A percentile compares a stretch with the other conserved stretches of the same genome.
These are phyloP conservation scores for Boletus vermiculosoides DNA, from an alignment of 768 basidiomycete species.

Conservation along the genomic window DNA sequence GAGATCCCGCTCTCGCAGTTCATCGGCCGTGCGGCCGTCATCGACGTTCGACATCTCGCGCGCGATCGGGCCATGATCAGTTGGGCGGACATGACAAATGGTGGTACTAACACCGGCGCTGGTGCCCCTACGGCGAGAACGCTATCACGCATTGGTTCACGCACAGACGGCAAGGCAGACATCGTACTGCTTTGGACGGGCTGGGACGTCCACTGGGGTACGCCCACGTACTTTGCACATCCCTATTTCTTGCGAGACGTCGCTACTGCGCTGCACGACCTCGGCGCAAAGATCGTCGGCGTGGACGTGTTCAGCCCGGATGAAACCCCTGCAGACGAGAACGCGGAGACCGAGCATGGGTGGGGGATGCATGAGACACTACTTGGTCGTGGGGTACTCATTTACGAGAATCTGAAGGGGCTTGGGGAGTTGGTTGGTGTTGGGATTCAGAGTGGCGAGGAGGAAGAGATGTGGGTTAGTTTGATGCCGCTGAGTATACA, in stretches of 20 bases:
- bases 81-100: conserved; percentile 41
- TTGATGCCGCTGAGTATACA: conserved; percentile 58
- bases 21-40: conserved; percentile 51
- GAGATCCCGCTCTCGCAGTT: conserved; percentile 54
- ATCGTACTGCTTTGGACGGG: conserved; percentile 64
- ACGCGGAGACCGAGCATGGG: conserved; percentile 12
- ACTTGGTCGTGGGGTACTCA: conserved; percentile 59
- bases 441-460: conserved; percentile 4
- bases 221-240: conserved; percentile 53
- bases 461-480: conserved; percentile 44
- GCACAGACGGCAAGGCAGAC: conserved; percentile 28
- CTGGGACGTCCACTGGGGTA: conserved; percentile 60
- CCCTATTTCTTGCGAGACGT: conserved; percentile 59
- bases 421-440: conserved; percentile 40
- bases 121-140: neutral
- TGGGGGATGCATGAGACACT: conserved; percentile 59
- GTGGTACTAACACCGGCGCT: neutral
- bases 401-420: conserved; percentile 69
- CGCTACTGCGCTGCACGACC: conserved; percentile 46
- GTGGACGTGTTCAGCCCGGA: conserved; percentile 69
- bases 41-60: conserved; percentile 51
- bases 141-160: conserved; percentile 22
- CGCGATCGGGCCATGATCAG: conserved; percentile 46
- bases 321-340: conserved; percentile 40
- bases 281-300: conserved; percentile 58